A percentile compares a stretch with the other conserved stretches of the same genome.
Evolutionary conservation across 345 rosid genomes (phyloP).

Genomic region (Aegle marmelos): DNA sequence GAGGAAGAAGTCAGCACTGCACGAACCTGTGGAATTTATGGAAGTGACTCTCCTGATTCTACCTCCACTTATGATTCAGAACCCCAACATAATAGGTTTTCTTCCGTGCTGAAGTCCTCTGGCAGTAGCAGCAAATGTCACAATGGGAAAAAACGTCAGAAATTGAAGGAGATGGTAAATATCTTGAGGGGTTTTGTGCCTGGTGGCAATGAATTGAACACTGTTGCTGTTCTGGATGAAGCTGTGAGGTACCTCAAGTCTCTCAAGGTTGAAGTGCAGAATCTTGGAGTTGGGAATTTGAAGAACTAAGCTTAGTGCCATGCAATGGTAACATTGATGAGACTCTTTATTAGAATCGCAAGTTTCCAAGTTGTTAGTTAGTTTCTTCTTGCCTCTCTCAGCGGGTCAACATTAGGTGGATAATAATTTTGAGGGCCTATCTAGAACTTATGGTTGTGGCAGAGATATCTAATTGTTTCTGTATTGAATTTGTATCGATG

Average conservation of each 20-base stretch:
- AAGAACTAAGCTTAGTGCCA: constrained; percentile 34
- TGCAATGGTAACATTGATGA: background rate
- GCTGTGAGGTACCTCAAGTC: constrained; percentile 82
- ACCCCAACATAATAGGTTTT: constrained; percentile 29
- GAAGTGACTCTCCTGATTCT: constrained; percentile 53
- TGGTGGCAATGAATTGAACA: constrained; percentile 70
- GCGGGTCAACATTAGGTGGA: constrained; percentile 7
- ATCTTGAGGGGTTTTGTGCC: constrained; percentile 69
- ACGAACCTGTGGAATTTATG: constrained; percentile 44
- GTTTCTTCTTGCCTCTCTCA: background rate
- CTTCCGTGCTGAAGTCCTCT: constrained; percentile 36
- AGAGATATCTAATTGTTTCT: constrained; percentile 2
- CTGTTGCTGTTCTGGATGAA: constrained; percentile 69
- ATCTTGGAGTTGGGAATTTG: constrained; percentile 56
- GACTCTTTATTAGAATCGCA: background rate
- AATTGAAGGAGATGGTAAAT: constrained; percentile 82
- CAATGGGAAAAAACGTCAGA: constrained; percentile 49
- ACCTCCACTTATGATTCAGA: constrained; percentile 44
- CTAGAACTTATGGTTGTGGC: background rate
- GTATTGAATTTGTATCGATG: background rate
- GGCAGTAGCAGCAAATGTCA: constrained; percentile 36
- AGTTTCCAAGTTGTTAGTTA: background rate
- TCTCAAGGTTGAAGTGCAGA: constrained; percentile 72
- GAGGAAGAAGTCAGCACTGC: constrained; percentile 79
- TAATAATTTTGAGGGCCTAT: constrained; percentile 2